These are phyloP conservation scores for Populus davidiana DNA, from an alignment of 345 rosid genomes.

Conservation along the genomic window DNA sequence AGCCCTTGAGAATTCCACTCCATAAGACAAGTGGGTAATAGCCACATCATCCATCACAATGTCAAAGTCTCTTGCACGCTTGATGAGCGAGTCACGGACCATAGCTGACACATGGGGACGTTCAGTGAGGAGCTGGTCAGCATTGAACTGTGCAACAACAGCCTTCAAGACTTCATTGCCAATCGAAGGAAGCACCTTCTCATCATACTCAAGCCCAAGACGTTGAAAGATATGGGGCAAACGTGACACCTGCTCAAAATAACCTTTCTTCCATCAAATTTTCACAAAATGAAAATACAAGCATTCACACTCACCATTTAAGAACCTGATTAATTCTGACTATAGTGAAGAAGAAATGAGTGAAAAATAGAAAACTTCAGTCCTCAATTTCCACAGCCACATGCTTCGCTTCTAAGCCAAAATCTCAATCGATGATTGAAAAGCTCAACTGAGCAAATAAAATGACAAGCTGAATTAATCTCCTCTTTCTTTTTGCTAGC, in stretches of 20 bases:
- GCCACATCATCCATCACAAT: slow-evolving; percentile 90
- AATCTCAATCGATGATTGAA: not conserved
- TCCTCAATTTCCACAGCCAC: not conserved
- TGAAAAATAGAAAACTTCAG: not conserved
- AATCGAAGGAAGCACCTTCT: slow-evolving; percentile 93
- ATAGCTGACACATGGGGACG: slow-evolving; percentile 94
- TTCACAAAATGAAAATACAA: not conserved
- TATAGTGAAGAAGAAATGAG: not conserved
- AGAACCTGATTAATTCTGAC: not conserved
- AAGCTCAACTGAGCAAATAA: not conserved
- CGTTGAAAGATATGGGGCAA: slow-evolving; percentile 76
- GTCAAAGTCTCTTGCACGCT: slow-evolving; percentile 86
- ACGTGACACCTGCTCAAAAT: slow-evolving; percentile 49
- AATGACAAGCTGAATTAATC: not conserved
- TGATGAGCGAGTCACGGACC: slow-evolving; percentile 64
- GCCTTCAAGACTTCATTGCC: slow-evolving; percentile 98
- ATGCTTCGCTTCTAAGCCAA: not conserved
- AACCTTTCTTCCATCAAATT: not conserved
- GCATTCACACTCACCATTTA: not conserved
- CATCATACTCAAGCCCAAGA: slow-evolving; percentile 89
- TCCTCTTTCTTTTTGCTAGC: not conserved
- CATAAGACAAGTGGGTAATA: slow-evolving; percentile 89
- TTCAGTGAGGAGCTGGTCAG: slow-evolving; percentile 97
- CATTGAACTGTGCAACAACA: slow-evolving; percentile 96
- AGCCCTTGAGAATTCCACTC: slow-evolving; percentile 86